These are phyloP conservation scores for Ochromonas danica DNA, from an alignment of 108 stramenopile species.

Conservation along the genomic window DNA sequence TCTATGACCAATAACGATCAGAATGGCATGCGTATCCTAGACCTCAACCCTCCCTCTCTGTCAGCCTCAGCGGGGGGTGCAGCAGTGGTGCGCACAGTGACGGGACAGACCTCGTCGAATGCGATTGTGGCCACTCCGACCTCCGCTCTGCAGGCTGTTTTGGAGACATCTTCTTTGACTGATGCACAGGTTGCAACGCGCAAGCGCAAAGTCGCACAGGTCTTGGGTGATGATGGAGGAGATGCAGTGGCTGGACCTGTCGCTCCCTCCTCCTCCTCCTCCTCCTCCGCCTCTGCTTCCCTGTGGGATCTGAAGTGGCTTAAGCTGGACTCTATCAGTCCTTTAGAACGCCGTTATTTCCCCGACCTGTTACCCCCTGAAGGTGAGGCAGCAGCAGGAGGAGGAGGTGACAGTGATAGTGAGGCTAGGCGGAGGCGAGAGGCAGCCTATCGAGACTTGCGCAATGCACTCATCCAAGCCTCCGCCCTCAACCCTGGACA, in stretches of 20 bases:
- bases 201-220: too few species aligned
- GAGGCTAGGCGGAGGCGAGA: neutral
- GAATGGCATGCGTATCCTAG: neutral
- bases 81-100: neutral
- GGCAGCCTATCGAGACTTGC: neutral
- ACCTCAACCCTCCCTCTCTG: too few species aligned
- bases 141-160: neutral
- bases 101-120: neutral
- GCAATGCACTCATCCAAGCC: neutral
- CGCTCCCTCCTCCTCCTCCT: neutral
- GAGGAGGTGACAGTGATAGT: too few species aligned
- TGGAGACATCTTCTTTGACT: neutral
- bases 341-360: neutral
- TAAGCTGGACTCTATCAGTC: neutral
- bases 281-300: neutral
- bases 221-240: too few species aligned
- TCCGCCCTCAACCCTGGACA: neutral
- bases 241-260: neutral
- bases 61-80: neutral
- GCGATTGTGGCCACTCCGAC: neutral
- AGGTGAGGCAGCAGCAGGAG: too few species aligned
- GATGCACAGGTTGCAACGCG: too few species aligned
- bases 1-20: neutral
- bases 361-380: neutral
- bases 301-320: neutral